Percentiles rank a stretch among this genome's conserved stretches.
These are phyloP conservation scores for Fusarium kyushuense DNA, from an alignment of 2,329 filamentous ascomycete species.

Conservation along the genomic window DNA sequence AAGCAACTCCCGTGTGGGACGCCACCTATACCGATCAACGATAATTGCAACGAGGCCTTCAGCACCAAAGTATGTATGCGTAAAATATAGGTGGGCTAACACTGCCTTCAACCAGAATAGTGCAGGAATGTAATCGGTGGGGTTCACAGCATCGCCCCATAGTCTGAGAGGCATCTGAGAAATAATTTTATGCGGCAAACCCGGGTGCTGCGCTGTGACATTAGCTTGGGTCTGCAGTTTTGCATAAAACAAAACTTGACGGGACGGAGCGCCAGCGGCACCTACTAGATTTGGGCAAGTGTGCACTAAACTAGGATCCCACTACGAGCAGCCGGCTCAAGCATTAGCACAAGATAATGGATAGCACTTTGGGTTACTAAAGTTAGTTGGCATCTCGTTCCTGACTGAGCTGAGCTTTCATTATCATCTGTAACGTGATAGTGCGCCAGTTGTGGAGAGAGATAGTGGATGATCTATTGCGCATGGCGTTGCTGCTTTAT, in stretches of 20 bases:
- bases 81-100: neutral
- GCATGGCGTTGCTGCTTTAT: constrained; percentile 28
- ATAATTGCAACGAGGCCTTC: neutral
- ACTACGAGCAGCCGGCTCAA: neutral
- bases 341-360: constrained; percentile 26
- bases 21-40: constrained; percentile 21
- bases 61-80: constrained; percentile 2
- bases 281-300: constrained; percentile 42
- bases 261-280: constrained; percentile 41
- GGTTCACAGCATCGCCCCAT: constrained; percentile 22
- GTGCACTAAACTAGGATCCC: constrained; percentile 1
- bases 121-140: constrained; percentile 12
- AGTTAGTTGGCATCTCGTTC: constrained; percentile 30
- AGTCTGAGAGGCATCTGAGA: constrained; percentile 4
- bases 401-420: constrained; percentile 29
- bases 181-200: constrained; percentile 50
- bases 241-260: constrained; percentile 42
- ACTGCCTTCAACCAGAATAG: constrained; percentile 25
- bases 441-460: constrained; percentile 35
- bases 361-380: constrained; percentile 7
- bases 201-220: constrained; percentile 34
- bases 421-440: constrained; percentile 26
- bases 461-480: constrained; percentile 39
- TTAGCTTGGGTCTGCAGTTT: constrained; percentile 18
- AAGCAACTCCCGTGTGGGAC: constrained; percentile 32